Evolutionary conservation across 768 basidiomycete genomes (phyloP), one percentile per base, ranked within the genome.

Genomic region (Russula sp.): DNA sequence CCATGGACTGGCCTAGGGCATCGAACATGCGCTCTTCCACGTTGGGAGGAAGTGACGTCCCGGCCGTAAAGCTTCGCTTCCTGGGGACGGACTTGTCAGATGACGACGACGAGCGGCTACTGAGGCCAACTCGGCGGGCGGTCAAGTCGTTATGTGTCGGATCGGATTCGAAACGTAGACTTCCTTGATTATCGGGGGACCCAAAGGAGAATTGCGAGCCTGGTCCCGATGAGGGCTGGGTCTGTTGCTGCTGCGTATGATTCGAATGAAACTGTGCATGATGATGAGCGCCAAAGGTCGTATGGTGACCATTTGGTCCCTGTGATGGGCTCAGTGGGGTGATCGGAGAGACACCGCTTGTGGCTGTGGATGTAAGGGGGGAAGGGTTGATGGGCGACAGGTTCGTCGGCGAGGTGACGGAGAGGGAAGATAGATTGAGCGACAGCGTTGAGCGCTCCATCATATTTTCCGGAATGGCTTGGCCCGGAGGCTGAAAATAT

Each of bases 341-440:
- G 39, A 81, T 80, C 49, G 74, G 74, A 0, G 75, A 76, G 46
- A 75, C 70, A 53, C 70, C 69, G 41, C 72, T 70, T 46, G 69
- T 70, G 60, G 71, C 73, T 65, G 61, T 76, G 65, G 66, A 76
- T 63, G 73, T 70, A 46, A 68, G 67, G 32, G 77, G 73, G 53
- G 78, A 78, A 8, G 79, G 77, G 20, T 77, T 81, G 69, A 83
- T 81, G 48, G 87, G 85, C 13, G 86, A 87, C 56, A 84, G 77
- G 63, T 82, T 82, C 8, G 83, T 78, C 9, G 86, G 86, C 22
- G 85, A 87, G 45, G 85, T 73, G 58, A 90, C 87, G 53, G 81
- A 76, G 56, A 90, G 79, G 1, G 81, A 78, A 29, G 83, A 83
- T 59, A 90, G 77, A 70, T 88, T 90, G 70, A 90, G 81, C 35